phyloP scores from a whole-genome alignment of 768 basidiomycete species.

The Xerocomellus intermedius region DNA sequence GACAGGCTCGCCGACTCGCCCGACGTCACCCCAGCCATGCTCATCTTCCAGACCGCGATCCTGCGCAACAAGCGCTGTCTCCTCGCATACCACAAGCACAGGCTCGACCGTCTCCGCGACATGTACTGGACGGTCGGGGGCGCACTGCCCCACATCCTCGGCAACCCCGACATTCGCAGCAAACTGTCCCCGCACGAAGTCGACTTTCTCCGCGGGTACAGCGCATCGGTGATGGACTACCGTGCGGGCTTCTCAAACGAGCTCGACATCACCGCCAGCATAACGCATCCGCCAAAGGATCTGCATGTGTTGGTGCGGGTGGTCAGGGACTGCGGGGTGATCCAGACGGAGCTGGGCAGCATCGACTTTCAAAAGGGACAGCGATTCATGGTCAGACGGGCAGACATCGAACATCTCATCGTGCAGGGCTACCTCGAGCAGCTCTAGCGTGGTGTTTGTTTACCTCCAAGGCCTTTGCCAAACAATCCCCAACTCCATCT shows the following conservation, averaged over 20 bases:
- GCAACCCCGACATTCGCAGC: constrained; percentile 61
- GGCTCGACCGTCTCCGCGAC: constrained; percentile 78
- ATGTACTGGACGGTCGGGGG: constrained; percentile 91
- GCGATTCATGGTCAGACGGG: constrained; percentile 81
- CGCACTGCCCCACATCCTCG: constrained; percentile 79
- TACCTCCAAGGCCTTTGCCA: constrained; percentile 23
- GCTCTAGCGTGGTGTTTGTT: constrained; percentile 43
- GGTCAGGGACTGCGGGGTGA: constrained; percentile 83
- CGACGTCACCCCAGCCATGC: constrained; percentile 55
- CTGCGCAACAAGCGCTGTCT: constrained; percentile 94
- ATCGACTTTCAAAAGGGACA: constrained; percentile 91
- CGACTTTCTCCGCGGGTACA: constrained; percentile 83
- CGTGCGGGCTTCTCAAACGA: constrained; percentile 82
- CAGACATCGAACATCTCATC: constrained; percentile 92
- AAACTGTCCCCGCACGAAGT: constrained; percentile 79
- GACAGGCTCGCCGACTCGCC: constrained; percentile 54
- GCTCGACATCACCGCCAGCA: constrained; percentile 82
- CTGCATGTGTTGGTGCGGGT: constrained; percentile 87
- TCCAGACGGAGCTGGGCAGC: constrained; percentile 88
- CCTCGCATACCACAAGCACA: constrained; percentile 88
- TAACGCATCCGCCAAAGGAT: constrained; percentile 83
- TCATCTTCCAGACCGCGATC: constrained; percentile 87
- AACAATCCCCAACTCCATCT: constrained; percentile 14
- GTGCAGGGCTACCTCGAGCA: constrained; percentile 92
- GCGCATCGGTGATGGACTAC: constrained; percentile 77